Base-by-base conservation (phyloP, 1,284 basidiomycete genomes). In the Cutaneotrichosporon cyanovorans region DNA sequence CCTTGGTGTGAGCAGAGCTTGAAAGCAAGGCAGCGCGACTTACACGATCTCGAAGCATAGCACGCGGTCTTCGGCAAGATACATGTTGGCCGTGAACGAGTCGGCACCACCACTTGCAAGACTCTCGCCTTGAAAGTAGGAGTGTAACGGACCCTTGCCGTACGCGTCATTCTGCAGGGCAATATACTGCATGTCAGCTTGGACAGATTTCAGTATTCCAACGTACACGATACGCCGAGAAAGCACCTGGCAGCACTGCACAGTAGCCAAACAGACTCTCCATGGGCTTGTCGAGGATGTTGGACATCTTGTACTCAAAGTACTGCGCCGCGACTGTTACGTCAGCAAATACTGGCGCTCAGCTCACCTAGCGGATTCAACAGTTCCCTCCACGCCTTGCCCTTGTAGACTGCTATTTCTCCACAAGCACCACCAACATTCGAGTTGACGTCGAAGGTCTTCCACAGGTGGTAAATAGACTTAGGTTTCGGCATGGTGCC, bases 111-210 rank as follows among this genome's bases (percentile, higher is more conserved):
- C 80, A 8, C 89, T 89, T 57, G 90, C 83, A 39, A 96, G 72
- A 28, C 87, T 81, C 68, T 99, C 95, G 22, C 95, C 93, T 66
- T 95, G 91, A 76, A 98, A 98, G 71, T 98, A 99, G 0, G 86
- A 89, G 0, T 87, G 85, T 1, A 99, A 74, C 0, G 95, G 95
- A 0, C 93, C 95, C 18, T 79, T 75, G 0, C 91, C 92, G 32
- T 80, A 76, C 48, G 83, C 80, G 67, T 93, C 81, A 61, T 99
- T 97, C 68, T 90, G 74, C 45, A 78, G 69, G 4, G 76, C 76
- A 18, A 68, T 67, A 61, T 63, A 68, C 64, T 69, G 38, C 2
- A 3, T 8, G 41, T 38, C 16, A 41, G 28, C 19, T 8, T 12
- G 25, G 8, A 1, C 2, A 20, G 3, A 9, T 9, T 16, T 2